Evolutionary conservation across 2,329 filamentous ascomycete species (phyloP), one percentile per base, ranked within the genome.

Genomic region (Teratosphaeria destructans): DNA sequence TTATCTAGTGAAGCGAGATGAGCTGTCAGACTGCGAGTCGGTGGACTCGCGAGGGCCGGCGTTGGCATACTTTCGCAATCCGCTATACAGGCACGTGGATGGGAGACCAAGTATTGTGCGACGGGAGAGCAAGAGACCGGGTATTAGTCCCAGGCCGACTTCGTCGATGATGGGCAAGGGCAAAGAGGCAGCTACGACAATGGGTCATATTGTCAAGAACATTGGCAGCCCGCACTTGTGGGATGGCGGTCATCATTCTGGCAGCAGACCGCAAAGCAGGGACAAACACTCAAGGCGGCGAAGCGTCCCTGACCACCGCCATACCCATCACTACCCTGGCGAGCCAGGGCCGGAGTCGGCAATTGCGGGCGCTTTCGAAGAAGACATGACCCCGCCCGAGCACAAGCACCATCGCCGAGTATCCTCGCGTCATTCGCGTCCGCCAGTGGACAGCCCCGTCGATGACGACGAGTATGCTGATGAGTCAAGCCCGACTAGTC

Each of bases 61-160:
- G 6, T 68, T 74, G 56, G 72, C 71, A 16, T 80, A 81, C 68
- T 80, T 81, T 67, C 71, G 74, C 43, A 77, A 81, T 59, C 78
- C 78, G 11, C 71, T 80, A 35, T 79, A 78, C 61, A 72, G 78
- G 55, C 77, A 78, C 56, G 70, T 73, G 4, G 73, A 76, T 55
- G 72, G 73, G 6, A 68, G 77, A 39, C 76, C 78, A 3, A 71
- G 71, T 0, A 75, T 78, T 47, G 72, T 78, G 59, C 72, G 76
- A 5, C 70, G 73, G 23, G 72, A 72, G 54, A 71, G 69, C 57
- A 72, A 69, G 53, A 66, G 68, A 43, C 70, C 67, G 47, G 63
- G 60, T 62, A 59, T 69, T 64, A 71, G 68, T 57, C 70, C 65
- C 32, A 69, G 69, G n/a, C 64, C 68, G 11, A 68, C 68, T 1